Conservation (phyloP, 2,329 filamentous ascomycete genomes). For the Cytospora paraplurivora region DNA sequence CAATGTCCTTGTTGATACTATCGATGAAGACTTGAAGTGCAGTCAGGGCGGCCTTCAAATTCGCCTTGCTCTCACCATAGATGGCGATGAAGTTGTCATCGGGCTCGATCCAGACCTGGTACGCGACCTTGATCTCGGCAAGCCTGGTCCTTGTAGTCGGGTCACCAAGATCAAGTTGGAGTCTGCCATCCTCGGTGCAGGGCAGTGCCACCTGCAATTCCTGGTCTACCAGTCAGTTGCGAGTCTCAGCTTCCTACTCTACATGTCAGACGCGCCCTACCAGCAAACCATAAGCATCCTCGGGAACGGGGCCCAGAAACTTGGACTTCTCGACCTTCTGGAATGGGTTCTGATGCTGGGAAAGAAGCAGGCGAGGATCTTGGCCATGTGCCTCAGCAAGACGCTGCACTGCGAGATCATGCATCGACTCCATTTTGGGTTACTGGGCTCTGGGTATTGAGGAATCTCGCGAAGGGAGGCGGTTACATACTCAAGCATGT, state of each 20-base stretch:
- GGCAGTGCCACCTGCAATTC: slow-evolving; percentile 17
- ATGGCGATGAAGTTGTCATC: slow-evolving; percentile 7
- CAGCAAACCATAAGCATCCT: background rate
- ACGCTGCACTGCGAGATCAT: background rate
- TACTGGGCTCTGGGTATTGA: background rate
- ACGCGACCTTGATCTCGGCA: slow-evolving; percentile 9
- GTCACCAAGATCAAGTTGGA: slow-evolving; percentile 16
- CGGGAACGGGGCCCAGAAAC: slow-evolving; percentile 8
- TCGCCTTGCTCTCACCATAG: background rate
- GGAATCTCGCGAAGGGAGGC: background rate
- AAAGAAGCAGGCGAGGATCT: background rate
- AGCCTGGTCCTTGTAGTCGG: slow-evolving; percentile 5
- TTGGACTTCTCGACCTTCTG: slow-evolving; percentile 10
- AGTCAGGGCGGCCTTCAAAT: slow-evolving; percentile 9
- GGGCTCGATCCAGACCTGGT: slow-evolving; percentile 11
- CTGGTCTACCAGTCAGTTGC: slow-evolving; percentile 8
- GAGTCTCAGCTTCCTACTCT: background rate
- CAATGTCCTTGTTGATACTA: slow-evolving; percentile 13
- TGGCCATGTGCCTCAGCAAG: background rate
- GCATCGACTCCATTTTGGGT: background rate
- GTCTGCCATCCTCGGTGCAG: slow-evolving; percentile 3
- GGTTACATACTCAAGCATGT: no score
- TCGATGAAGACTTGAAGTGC: slow-evolving; percentile 18
- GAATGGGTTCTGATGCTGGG: background rate
- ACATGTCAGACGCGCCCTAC: background rate